Conservation (phyloP, 495 filamentous ascomycete species). For the Penicillium lividum region DNA sequence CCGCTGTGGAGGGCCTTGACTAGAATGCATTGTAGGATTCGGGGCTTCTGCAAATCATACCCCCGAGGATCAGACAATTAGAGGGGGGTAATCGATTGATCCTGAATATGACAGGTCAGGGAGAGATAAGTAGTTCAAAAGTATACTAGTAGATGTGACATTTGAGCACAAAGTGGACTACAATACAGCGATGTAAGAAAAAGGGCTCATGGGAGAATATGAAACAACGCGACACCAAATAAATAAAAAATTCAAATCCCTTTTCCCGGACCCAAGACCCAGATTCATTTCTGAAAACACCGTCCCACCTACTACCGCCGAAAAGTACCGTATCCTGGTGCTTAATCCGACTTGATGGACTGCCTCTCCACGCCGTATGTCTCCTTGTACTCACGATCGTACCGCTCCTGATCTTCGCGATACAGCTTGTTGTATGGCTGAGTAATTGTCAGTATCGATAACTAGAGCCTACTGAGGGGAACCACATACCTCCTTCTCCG, state of each 20-base stretch:
- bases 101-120: background rate
- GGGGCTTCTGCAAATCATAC: background rate
- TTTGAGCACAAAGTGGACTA: slow-evolving; percentile 13
- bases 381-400: slow-evolving; percentile 33
- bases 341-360: background rate
- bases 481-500: slow-evolving; percentile 56
- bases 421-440: slow-evolving; percentile 30
- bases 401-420: slow-evolving; percentile 31
- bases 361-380: slow-evolving; percentile 31
- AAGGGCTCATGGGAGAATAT: slow-evolving; percentile 9
- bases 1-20: slow-evolving; percentile 17
- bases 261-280: background rate
- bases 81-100: background rate
- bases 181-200: slow-evolving; percentile 24
- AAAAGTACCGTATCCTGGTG: background rate
- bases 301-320: background rate
- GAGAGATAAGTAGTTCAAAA: background rate
- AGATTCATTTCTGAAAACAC: slow-evolving; percentile 9
- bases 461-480: background rate
- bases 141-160: slow-evolving; percentile 6
- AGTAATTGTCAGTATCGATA: slow-evolving; percentile 4
- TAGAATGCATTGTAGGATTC: background rate
- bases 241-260: slow-evolving; percentile 1
- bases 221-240: slow-evolving; percentile 10
- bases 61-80: background rate